Evolutionary conservation across 2,329 filamentous ascomycete genomes (phyloP), one percentile per base, ranked within the genome.

Genomic region (Alternaria atra): DNA sequence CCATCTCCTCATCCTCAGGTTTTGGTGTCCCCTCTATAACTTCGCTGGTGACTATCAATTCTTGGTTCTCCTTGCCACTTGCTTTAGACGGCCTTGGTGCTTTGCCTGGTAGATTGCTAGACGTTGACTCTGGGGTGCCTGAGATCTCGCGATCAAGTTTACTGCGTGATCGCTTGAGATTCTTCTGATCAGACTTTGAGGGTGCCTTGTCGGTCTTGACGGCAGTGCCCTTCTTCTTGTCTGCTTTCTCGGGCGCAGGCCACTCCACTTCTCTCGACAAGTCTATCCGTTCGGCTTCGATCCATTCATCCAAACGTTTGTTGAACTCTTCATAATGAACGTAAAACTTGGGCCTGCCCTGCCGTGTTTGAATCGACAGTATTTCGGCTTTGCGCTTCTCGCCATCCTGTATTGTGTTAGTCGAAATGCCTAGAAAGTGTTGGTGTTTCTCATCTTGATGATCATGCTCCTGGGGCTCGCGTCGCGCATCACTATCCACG

Each of bases 311-410:
- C 32, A 90, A 82, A 83, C 88, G 88, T 72, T 98, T 98, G 82
- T 98, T 98, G 87, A 97, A 98, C 74, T 97, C 96, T 75, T 97
- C 93, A 78, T 97, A 98, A 79, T 98, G 97, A 73, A 97, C 96
- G 80, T 97, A 97, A 76, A 94, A 97, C 56, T 92, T 91, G 39
- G 92, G 90, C 15, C 91, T 90, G 73, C 92, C 94, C 79, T 96
- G 96, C 23, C 92, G 91, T 61, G 94, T 92, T 74, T 92, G 90
- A 70, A 98, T 96, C 60, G 93, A 95, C n/a, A 99, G 83, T 65
- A 99, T 97, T 79, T 99, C 95, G 71, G 95, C 95, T 81, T 95
- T 93, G 71, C 95, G 90, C 63, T 91, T 86, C 73, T 94, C 89
- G 62, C 93, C 93, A 79, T 97, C 87, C 87, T 90, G 70, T 17